Conservation (phyloP, 2,329 filamentous ascomycete species). For the Fusarium tupiense region DNA sequence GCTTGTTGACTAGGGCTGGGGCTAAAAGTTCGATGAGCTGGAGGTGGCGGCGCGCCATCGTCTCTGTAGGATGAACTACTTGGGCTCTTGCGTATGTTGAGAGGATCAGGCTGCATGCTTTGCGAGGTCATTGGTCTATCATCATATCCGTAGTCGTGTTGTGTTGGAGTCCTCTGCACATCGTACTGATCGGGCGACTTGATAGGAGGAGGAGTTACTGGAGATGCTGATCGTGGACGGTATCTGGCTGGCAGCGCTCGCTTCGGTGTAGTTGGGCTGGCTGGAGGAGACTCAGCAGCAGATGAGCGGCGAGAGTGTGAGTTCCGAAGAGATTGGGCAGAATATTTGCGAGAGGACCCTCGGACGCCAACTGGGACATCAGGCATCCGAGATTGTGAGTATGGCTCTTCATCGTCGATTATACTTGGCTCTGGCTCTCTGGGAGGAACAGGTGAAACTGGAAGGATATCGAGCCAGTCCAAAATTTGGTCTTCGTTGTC, state of each 20-base stretch:
- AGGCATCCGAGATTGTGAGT: constrained; percentile 27
- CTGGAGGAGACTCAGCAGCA: constrained; percentile 34
- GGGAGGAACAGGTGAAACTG: constrained; percentile 61
- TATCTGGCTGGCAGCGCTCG: constrained; percentile 40
- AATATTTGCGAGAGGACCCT: constrained; percentile 38
- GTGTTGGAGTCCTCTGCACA: constrained; percentile 52
- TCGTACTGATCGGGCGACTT: constrained; percentile 37
- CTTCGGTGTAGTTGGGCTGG: constrained; percentile 49
- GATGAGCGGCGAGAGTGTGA: constrained; percentile 33
- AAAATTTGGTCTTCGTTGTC: constrained; percentile 79
- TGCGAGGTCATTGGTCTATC: constrained; percentile 48
- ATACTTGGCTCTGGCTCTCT: constrained; percentile 49
- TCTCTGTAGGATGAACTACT: constrained; percentile 54
- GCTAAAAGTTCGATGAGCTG: constrained; percentile 59
- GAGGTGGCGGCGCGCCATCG: constrained; percentile 66
- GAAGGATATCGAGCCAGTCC: constrained; percentile 89
- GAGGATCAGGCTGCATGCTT: constrained; percentile 51
- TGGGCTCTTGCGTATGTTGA: constrained; percentile 46
- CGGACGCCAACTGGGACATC: constrained; percentile 48
- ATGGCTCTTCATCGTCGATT: constrained; percentile 43
- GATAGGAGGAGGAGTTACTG: constrained; percentile 39
- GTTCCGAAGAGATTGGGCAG: constrained; percentile 39
- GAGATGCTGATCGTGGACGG: constrained; percentile 35
- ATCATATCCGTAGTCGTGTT: constrained; percentile 43
- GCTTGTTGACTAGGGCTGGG: constrained; percentile 45